These are phyloP conservation scores for Backusella luteola DNA, from an alignment of 192 early-diverging fungal species.

Conservation along the genomic window DNA sequence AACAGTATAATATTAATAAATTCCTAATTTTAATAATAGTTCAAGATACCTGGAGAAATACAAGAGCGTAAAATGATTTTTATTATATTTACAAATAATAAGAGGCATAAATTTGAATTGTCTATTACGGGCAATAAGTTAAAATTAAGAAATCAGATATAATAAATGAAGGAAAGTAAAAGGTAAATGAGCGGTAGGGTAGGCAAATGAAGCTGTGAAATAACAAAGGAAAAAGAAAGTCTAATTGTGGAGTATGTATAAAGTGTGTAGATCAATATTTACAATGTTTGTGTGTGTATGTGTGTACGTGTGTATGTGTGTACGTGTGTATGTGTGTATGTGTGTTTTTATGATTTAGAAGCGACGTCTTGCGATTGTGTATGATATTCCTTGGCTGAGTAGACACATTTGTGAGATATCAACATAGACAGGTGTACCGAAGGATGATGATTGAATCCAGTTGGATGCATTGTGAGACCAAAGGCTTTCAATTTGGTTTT, in stretches of 20 bases:
- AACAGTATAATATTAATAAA: no score
- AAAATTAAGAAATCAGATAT: no score
- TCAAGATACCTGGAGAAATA: no score
- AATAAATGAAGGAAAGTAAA: no score
- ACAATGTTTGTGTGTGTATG: background rate
- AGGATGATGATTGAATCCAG: background rate
- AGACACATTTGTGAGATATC: conserved; percentile 4
- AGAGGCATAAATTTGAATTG: no score
- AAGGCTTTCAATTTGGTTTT: background rate
- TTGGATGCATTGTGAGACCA: conserved; percentile 4
- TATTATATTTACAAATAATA: no score
- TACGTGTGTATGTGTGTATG: background rate
- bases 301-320: no score
- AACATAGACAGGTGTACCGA: background rate
- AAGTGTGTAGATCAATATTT: background rate
- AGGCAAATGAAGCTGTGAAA: no score
- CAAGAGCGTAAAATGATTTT: no score
- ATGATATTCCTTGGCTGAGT: background rate
- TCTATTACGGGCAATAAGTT: no score
- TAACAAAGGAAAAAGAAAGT: background rate
- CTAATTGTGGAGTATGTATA: background rate
- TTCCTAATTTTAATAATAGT: no score
- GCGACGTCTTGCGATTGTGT: background rate
- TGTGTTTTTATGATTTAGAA: background rate
- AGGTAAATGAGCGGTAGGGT: no score